These are phyloP conservation scores for Sporobolomyces phaffii DNA, from an alignment of 768 basidiomycete genomes.

Conservation along the genomic window DNA sequence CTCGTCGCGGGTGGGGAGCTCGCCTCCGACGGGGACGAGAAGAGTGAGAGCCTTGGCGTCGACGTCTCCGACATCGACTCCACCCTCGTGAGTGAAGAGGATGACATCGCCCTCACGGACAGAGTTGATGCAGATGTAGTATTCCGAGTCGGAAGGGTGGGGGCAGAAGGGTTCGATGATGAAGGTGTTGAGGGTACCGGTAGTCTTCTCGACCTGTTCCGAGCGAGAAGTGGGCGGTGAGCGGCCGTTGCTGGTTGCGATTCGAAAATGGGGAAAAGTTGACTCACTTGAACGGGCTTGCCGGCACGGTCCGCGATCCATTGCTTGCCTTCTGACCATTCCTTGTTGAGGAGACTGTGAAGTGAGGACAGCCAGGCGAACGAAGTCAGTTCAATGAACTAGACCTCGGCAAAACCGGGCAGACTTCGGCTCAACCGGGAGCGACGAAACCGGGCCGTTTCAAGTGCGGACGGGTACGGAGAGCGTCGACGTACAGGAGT, in stretches of 20 bases:
- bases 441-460: neutral
- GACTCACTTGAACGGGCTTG: slow-evolving; percentile 76
- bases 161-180: slow-evolving; percentile 99
- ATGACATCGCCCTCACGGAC: slow-evolving; percentile 89
- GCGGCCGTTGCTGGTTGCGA: too few species aligned
- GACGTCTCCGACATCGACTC: slow-evolving; percentile 97
- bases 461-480: neutral
- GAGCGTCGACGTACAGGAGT: slow-evolving; percentile 53
- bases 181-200: slow-evolving; percentile 94
- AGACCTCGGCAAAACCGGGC: neutral
- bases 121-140: slow-evolving; percentile 97
- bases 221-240: too few species aligned
- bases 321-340: slow-evolving; percentile 73
- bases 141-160: slow-evolving; percentile 86
- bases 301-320: slow-evolving; percentile 88
- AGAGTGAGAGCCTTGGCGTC: slow-evolving; percentile 93
- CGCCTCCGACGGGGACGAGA: slow-evolving; percentile 63
- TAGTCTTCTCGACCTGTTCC: slow-evolving; percentile 71
- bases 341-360: slow-evolving; percentile 70
- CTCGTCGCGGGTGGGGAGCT: slow-evolving; percentile 75
- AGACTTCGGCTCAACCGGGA: neutral
- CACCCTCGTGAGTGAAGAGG: slow-evolving; percentile 97
- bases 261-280: neutral
- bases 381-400: neutral
- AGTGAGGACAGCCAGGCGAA: neutral